Conservation (phyloP, 768 basidiomycete genomes). For the Solioccasus polychromus region DNA sequence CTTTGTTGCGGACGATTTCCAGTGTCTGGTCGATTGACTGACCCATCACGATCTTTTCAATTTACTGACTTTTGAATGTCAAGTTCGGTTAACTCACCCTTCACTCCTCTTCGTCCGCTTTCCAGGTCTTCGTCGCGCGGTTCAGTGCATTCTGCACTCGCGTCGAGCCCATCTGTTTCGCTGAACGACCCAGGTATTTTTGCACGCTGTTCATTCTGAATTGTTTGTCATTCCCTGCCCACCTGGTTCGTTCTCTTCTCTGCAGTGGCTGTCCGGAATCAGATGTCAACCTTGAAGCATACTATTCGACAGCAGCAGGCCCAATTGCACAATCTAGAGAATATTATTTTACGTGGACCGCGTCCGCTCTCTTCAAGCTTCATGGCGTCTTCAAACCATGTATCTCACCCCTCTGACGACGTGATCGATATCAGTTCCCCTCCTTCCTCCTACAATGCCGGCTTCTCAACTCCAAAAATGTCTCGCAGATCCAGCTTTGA, state of each 20-base stretch:
- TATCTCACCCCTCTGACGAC: slow-evolving; percentile 34
- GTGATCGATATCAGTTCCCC: slow-evolving; percentile 32
- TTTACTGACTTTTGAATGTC: slow-evolving; percentile 30
- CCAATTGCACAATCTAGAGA: slow-evolving; percentile 69
- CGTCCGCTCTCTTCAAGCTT: slow-evolving; percentile 51
- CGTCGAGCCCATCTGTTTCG: slow-evolving; percentile 53
- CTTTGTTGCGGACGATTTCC: slow-evolving; percentile 5
- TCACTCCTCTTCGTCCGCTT: slow-evolving; percentile 33
- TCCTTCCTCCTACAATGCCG: slow-evolving; percentile 31
- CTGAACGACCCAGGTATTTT: slow-evolving; percentile 66
- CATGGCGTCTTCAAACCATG: slow-evolving; percentile 39
- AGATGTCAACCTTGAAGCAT: slow-evolving; percentile 80
- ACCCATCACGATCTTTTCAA: slow-evolving; percentile 26
- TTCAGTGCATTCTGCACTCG: slow-evolving; percentile 46
- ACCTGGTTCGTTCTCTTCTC: slow-evolving; percentile 27
- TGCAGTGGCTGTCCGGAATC: slow-evolving; percentile 71
- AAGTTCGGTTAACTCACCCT: slow-evolving; percentile 32
- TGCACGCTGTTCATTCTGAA: slow-evolving; percentile 21
- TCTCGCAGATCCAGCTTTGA: slow-evolving; percentile 72
- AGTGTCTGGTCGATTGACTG: slow-evolving; percentile 16
- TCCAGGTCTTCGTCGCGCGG: slow-evolving; percentile 51
- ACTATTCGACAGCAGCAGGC: slow-evolving; percentile 83
- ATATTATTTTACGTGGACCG: slow-evolving; percentile 61
- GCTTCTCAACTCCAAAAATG: slow-evolving; percentile 43
- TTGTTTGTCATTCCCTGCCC: slow-evolving; percentile 17